Evolutionary conservation across 495 filamentous ascomycete species (phyloP).

Genomic region (Penicilliopsis zonata): DNA sequence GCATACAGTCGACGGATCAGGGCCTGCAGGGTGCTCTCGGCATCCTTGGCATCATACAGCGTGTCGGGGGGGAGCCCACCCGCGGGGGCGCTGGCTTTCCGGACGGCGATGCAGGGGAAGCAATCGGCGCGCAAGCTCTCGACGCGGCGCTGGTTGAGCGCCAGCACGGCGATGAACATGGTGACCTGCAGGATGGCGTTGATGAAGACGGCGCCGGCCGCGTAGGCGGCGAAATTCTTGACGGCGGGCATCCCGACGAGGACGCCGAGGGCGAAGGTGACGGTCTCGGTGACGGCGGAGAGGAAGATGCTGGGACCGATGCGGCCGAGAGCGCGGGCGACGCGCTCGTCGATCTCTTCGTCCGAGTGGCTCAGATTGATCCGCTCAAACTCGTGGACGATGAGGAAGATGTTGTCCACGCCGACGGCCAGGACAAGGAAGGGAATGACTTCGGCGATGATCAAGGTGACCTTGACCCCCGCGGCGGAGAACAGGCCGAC

Average conservation of each 20-base stretch:
- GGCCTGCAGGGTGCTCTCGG: conserved; percentile 62
- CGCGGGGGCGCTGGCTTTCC: conserved; percentile 43
- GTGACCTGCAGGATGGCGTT: conserved; percentile 92
- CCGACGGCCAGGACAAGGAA: conserved; percentile 94
- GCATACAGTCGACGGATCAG: conserved; percentile 88
- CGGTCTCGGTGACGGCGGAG: conserved; percentile 83
- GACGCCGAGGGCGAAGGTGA: conserved; percentile 83
- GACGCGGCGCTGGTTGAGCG: conserved; percentile 78
- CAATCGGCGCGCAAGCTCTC: conserved; percentile 85
- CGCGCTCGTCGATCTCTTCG: conserved; percentile 68
- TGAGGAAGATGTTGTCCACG: conserved; percentile 97
- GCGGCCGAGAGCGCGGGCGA: conserved; percentile 74
- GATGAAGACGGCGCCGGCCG: conserved; percentile 91
- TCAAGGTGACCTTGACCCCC: conserved; percentile 86
- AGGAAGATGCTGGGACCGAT: conserved; percentile 97
- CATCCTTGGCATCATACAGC: conserved; percentile 49
- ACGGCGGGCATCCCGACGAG: conserved; percentile 97
- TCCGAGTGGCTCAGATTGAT: conserved; percentile 84
- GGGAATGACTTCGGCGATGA: conserved; percentile 97
- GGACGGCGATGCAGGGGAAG: conserved; percentile 75
- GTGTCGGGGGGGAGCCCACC: conserved; percentile 37
- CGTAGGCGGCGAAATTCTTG: conserved; percentile 91
- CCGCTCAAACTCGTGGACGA: conserved; percentile 95
- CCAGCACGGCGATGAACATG: conserved; percentile 86
- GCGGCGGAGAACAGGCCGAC: conserved; percentile 85